Conservation (phyloP, 495 filamentous ascomycete species). For the Penicillium herquei region DNA sequence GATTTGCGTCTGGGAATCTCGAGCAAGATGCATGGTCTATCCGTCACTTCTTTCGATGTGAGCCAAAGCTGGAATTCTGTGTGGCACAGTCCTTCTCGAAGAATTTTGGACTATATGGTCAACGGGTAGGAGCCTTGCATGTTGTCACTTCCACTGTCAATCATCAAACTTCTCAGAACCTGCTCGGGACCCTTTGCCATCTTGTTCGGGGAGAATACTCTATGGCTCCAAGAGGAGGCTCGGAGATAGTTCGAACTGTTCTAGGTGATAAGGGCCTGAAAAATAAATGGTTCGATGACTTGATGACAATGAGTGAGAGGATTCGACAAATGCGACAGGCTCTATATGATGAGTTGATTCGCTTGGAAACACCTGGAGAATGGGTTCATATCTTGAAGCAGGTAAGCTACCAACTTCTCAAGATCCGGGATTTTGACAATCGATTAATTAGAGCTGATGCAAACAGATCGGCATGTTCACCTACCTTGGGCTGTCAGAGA, state of each 20-base stretch:
- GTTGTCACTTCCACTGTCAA: slow-evolving; percentile 4
- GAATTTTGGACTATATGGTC: slow-evolving; percentile 43
- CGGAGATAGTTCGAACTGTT: slow-evolving; percentile 33
- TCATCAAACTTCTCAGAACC: not conserved
- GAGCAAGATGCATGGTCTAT: slow-evolving; percentile 42
- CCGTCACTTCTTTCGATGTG: slow-evolving; percentile 29
- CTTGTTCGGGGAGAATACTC: slow-evolving; percentile 34
- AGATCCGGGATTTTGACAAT: not conserved
- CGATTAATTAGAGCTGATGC: not conserved
- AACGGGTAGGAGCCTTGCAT: slow-evolving; percentile 35
- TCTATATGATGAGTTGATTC: slow-evolving; percentile 22
- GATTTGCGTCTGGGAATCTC: slow-evolving; percentile 40
- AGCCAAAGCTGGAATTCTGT: slow-evolving; percentile 13
- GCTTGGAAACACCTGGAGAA: slow-evolving; percentile 22
- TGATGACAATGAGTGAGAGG: slow-evolving; percentile 31
- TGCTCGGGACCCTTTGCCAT: slow-evolving; percentile 19
- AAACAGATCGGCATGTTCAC: slow-evolving; percentile 33
- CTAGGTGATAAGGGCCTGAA: slow-evolving; percentile 21
- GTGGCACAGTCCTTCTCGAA: slow-evolving; percentile 43
- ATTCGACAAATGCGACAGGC: slow-evolving; percentile 26
- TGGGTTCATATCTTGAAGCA: slow-evolving; percentile 9
- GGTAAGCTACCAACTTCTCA: not conserved
- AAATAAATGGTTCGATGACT: slow-evolving; percentile 30
- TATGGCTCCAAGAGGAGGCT: slow-evolving; percentile 32
- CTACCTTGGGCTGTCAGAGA: slow-evolving; percentile 19